Percentiles rank a stretch among this genome's conserved stretches.
These are phyloP conservation scores for Cladochytrium tenue DNA, from an alignment of 371 early-diverging fungal species.

Conservation along the genomic window DNA sequence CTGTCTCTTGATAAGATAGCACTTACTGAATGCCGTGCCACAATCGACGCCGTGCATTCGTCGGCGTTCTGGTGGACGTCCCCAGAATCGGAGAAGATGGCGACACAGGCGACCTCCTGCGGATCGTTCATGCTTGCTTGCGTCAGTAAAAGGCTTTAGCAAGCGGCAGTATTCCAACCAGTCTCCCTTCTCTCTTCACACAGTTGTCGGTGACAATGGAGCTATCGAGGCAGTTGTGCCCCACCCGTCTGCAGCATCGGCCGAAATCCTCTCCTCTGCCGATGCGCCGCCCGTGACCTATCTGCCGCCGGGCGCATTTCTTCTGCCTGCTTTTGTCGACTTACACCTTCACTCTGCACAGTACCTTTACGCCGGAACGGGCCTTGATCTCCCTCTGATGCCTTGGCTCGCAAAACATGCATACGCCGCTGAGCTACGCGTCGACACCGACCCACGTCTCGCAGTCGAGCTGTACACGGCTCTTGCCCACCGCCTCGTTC, in stretches of 20 bases:
- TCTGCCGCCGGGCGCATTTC: neutral
- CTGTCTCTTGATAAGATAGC: no score
- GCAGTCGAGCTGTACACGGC: constrained; percentile 65
- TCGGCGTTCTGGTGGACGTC: no score
- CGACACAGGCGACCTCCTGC: no score
- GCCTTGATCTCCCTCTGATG: constrained; percentile 84
- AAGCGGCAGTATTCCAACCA: no score
- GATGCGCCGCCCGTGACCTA: neutral
- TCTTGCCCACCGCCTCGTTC: constrained; percentile 66
- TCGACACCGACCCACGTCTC: constrained; percentile 51
- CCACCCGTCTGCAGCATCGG: neutral
- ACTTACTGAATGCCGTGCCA: no score
- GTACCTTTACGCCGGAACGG: constrained; percentile 79
- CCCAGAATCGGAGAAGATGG: no score
- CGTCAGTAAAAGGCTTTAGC: no score
- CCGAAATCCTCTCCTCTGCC: neutral
- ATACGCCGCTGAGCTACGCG: constrained; percentile 77
- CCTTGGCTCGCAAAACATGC: constrained; percentile 81
- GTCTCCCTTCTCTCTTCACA: no score
- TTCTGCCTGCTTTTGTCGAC: constrained; percentile 82
- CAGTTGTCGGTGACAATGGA: neutral
- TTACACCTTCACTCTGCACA: constrained; percentile 95
- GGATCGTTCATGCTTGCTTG: no score
- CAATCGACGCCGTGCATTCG: no score
- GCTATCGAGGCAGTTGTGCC: neutral